These are phyloP conservation scores for Leptomonas pyrrhocoris DNA, from an alignment of 208 protist genomes.

Conservation along the genomic window DNA sequence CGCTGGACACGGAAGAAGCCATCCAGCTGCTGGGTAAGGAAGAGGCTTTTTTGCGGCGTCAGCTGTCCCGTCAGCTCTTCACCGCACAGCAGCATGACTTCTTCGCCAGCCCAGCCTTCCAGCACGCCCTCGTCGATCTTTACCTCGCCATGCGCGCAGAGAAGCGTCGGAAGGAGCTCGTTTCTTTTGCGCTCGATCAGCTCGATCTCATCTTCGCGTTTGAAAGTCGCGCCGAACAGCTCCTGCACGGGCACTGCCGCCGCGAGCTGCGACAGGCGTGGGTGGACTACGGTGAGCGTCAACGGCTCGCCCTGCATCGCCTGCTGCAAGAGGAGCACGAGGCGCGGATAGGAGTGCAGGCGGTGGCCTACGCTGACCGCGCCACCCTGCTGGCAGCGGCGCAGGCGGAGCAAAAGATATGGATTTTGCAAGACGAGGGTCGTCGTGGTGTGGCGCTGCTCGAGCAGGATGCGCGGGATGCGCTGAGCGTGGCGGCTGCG, in stretches of 20 bases:
- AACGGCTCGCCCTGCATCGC: slow-evolving; percentile 25
- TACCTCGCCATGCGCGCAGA: slow-evolving; percentile 56
- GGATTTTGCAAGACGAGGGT: slow-evolving; percentile 23
- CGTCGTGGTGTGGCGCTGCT: slow-evolving; percentile 3
- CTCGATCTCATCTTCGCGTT: slow-evolving; percentile 61
- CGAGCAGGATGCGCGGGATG: slow-evolving; percentile 30
- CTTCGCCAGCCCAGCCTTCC: slow-evolving; percentile 32
- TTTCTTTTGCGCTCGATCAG: slow-evolving; percentile 52
- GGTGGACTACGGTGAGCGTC: slow-evolving; percentile 31
- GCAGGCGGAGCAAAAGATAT: slow-evolving; percentile 4
- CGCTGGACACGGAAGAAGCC: slow-evolving; percentile 10
- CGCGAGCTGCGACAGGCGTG: slow-evolving; percentile 18
- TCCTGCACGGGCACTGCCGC: slow-evolving; percentile 17
- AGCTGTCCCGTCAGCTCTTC: slow-evolving; percentile 29
- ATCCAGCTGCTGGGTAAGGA: slow-evolving; percentile 42
- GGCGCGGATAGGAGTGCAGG: slow-evolving; percentile 46
- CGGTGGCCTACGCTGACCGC: slow-evolving; percentile 21
- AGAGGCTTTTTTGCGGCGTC: slow-evolving; percentile 49
- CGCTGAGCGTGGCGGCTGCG: slow-evolving; percentile 21
- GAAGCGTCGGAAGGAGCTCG: slow-evolving; percentile 44
- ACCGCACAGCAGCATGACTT: slow-evolving; percentile 19
- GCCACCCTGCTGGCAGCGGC: neutral
- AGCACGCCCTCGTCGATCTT: slow-evolving; percentile 26
- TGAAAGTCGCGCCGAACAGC: slow-evolving; percentile 9
- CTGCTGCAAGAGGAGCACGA: slow-evolving; percentile 52